Percentiles rank a stretch among this genome's conserved stretches.
Conservation (phyloP, 768 basidiomycete species). For the Cubamyces lactineus region DNA sequence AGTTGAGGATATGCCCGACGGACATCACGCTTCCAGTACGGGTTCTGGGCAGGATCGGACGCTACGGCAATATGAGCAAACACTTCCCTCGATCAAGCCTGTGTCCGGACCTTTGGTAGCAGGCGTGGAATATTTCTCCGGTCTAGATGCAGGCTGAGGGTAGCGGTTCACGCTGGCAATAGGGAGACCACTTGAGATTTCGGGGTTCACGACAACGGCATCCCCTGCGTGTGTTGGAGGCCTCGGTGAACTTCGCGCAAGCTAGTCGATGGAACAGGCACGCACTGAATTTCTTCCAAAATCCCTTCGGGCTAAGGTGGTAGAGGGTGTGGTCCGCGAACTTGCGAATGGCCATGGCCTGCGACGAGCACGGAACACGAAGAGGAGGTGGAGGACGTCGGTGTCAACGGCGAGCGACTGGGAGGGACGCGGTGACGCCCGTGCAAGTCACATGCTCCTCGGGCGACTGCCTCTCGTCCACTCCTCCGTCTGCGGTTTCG, state of each 20-base stretch:
- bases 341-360: conserved; percentile 71
- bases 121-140: conserved; percentile 85
- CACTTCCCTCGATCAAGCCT: not conserved
- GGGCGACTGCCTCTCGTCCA: not conserved
- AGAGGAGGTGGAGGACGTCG: conserved; percentile 12
- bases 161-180: conserved; percentile 72
- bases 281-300: conserved; percentile 97
- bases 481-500: conserved; percentile 1
- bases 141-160: conserved; percentile 86
- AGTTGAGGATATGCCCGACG: conserved; percentile 91
- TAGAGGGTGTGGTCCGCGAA: conserved; percentile 88
- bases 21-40: conserved; percentile 97
- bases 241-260: not conserved
- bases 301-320: conserved; percentile 86
- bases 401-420: conserved; percentile 6
- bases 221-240: conserved; percentile 58
- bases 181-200: conserved; percentile 90
- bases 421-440: conserved; percentile 13
- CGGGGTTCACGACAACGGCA: conserved; percentile 80
- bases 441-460: conserved; percentile 13
- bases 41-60: conserved; percentile 85
- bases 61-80: conserved; percentile 46
- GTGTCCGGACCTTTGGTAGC: conserved; percentile 74
- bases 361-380: conserved; percentile 2
- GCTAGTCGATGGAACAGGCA: conserved; percentile 16